Conservation (phyloP, 768 basidiomycete species). For the Auriculariales sp. region DNA sequence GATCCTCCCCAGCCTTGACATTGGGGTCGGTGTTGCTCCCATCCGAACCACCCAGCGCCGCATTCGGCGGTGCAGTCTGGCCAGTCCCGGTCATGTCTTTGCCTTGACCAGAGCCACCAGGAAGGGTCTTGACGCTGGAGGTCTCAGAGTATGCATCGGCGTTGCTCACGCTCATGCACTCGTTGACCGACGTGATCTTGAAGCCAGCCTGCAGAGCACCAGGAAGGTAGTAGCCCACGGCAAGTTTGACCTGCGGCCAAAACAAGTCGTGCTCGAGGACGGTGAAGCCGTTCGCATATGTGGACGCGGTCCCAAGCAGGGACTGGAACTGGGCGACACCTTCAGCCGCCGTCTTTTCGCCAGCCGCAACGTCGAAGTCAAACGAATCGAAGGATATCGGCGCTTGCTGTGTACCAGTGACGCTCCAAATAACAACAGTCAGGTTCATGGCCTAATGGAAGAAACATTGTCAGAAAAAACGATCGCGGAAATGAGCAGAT, state of each 20-base stretch:
- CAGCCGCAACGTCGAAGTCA: slow-evolving; percentile 2
- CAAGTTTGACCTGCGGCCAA: slow-evolving; percentile 29
- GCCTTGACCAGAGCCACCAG: background rate
- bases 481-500: too few species aligned
- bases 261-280: slow-evolving; percentile 28
- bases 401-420: slow-evolving; percentile 18
- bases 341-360: slow-evolving; percentile 16
- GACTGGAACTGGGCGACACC: slow-evolving; percentile 27
- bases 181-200: slow-evolving; percentile 55
- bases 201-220: slow-evolving; percentile 40
- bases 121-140: slow-evolving; percentile 24
- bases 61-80: background rate
- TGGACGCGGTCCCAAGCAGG: slow-evolving; percentile 20
- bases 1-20: too few species aligned
- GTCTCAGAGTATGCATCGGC: slow-evolving; percentile 71
- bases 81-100: background rate
- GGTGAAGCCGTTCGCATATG: slow-evolving; percentile 27
- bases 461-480: slow-evolving; percentile 31
- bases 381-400: slow-evolving; percentile 16
- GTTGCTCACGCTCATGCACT: slow-evolving; percentile 45
- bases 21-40: too few species aligned
- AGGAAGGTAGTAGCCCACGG: slow-evolving; percentile 29
- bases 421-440: slow-evolving; percentile 27
- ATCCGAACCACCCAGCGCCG: background rate
- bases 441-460: slow-evolving; percentile 29